A percentile compares a stretch with the other conserved stretches of the same genome.
Evolutionary conservation across 306 rosid genomes (phyloP).

Genomic region (Elaeagnus macrophylla): DNA sequence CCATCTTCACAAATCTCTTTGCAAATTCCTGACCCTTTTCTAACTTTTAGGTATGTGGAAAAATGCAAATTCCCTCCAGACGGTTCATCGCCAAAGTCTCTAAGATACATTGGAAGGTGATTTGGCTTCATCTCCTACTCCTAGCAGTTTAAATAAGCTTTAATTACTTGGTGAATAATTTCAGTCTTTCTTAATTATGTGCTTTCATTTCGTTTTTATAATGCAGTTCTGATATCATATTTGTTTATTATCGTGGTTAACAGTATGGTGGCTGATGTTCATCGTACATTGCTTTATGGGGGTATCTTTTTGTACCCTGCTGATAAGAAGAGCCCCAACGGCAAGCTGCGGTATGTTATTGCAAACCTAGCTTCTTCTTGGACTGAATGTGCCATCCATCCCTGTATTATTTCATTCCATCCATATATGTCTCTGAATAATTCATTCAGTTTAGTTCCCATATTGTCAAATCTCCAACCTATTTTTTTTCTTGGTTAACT

Average conservation of each 20-base stretch:
- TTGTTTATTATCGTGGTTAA: constrained; percentile 11
- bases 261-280: constrained; percentile 99
- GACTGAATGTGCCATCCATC: too few relatives aligned
- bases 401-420: too few relatives aligned
- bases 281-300: constrained; percentile 95
- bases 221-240: constrained; percentile 1
- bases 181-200: background rate
- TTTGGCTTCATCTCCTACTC: background rate
- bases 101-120: constrained; percentile 96
- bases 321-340: constrained; percentile 93
- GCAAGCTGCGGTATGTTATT: constrained; percentile 76
- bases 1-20: background rate
- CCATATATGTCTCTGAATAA: too few relatives aligned
- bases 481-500: too few relatives aligned
- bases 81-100: constrained; percentile 81
- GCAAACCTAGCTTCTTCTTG: background rate
- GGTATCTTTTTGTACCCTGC: constrained; percentile 95
- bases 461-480: too few relatives aligned
- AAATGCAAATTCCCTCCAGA: constrained; percentile 86
- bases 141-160: background rate
- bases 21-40: constrained; percentile 15
- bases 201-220: background rate
- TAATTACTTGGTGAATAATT: background rate
- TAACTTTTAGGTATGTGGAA: constrained; percentile 52
- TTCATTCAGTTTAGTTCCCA: too few relatives aligned